Evolutionary conservation across 2,329 filamentous ascomycete genomes (phyloP).

Genomic region (Aspergillus oerlinghausenensis): DNA sequence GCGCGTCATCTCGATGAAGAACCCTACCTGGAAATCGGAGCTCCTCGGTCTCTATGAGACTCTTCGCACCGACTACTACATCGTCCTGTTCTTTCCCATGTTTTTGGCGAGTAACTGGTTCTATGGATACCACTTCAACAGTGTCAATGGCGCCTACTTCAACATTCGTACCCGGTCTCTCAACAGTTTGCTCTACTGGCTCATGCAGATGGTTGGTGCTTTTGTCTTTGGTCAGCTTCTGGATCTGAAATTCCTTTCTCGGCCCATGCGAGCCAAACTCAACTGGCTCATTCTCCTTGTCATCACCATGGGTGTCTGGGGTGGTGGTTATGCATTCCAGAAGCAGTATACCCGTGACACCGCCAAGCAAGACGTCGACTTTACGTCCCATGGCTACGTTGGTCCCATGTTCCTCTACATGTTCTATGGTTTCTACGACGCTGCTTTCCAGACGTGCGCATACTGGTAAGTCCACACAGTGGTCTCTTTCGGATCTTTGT

Average conservation of each 20-base stretch:
- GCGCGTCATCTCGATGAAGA: conserved; percentile 81
- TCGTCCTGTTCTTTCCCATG: conserved; percentile 74
- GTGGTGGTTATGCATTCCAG: conserved; percentile 76
- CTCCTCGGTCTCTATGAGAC: conserved; percentile 71
- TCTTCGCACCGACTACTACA: conserved; percentile 64
- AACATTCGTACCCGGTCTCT: conserved; percentile 70
- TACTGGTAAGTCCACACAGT: conserved; percentile 62
- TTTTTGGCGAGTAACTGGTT: conserved; percentile 78
- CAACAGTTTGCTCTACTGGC: conserved; percentile 76
- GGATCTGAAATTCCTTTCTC: conserved; percentile 56
- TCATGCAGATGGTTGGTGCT: conserved; percentile 72
- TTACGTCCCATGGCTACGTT: conserved; percentile 62
- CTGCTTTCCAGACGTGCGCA: conserved; percentile 81
- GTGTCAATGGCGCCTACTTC: conserved; percentile 66
- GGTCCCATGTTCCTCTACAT: conserved; percentile 86
- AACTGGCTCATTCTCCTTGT: conserved; percentile 59
- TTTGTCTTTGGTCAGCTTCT: conserved; percentile 67
- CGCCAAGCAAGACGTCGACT: conserved; percentile 51
- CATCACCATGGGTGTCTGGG: conserved; percentile 75
- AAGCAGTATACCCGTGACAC: conserved; percentile 51
- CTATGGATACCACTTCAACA: conserved; percentile 74
- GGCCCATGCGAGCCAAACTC: conserved; percentile 63
- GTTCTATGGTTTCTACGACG: conserved; percentile 86
- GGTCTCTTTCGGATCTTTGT: neutral
- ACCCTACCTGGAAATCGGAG: conserved; percentile 80